phyloP scores from a whole-genome alignment of 2,329 filamentous ascomycete genomes.

The Waltergamsia citrina region DNA sequence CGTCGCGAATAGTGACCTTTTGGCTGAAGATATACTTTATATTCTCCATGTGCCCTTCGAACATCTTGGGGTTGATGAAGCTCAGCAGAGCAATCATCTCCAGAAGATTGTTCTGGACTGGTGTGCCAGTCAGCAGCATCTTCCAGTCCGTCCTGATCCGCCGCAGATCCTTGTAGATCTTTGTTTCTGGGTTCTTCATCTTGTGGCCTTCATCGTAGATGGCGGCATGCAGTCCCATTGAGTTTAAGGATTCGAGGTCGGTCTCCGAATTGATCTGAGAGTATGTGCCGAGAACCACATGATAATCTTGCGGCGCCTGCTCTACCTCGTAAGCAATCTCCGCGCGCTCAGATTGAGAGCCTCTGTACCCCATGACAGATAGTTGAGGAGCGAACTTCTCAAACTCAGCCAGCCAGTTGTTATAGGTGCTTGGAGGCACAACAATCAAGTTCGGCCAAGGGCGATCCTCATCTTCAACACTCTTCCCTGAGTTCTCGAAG shows the following conservation, averaged over 20 bases:
- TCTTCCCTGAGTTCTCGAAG: conserved; percentile 23
- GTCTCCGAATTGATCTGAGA: conserved; percentile 44
- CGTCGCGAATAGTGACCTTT: conserved; percentile 75
- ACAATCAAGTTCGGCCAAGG: conserved; percentile 73
- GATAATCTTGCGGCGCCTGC: conserved; percentile 54
- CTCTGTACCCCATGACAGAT: conserved; percentile 61
- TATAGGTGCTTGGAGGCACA: conserved; percentile 85
- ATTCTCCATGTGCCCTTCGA: conserved; percentile 65
- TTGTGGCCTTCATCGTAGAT: conserved; percentile 95
- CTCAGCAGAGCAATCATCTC: conserved; percentile 84
- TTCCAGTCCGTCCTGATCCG: conserved; percentile 74
- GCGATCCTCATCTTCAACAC: conserved; percentile 11
- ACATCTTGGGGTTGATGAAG: conserved; percentile 88
- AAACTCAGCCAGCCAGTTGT: conserved; percentile 94
- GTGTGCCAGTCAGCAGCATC: conserved; percentile 76
- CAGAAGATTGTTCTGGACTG: conserved; percentile 87
- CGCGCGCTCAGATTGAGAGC: conserved; percentile 56
- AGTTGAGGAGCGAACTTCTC: conserved; percentile 73
- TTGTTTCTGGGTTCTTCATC: conserved; percentile 79
- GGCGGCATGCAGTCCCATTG: conserved; percentile 39
- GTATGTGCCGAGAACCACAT: conserved; percentile 51
- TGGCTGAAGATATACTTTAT: conserved; percentile 86
- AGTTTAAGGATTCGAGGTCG: conserved; percentile 40
- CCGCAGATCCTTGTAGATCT: conserved; percentile 70
- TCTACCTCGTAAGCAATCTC: conserved; percentile 58